Conservation (phyloP, 2,329 filamentous ascomycete species). For the Pseudogymnoascus sp. region DNA sequence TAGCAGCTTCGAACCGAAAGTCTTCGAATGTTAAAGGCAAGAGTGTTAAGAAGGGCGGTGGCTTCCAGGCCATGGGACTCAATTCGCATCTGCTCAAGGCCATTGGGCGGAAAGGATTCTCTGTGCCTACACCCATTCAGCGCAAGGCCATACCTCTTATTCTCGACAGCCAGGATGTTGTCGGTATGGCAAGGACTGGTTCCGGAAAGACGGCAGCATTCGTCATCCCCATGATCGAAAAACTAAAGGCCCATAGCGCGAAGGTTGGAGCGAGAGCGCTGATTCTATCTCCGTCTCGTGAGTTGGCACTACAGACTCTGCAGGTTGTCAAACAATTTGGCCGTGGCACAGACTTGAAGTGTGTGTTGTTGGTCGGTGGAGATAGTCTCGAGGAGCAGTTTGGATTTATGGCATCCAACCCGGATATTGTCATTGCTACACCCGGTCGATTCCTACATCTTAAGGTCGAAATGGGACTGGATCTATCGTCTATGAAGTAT, state of each 20-base stretch:
- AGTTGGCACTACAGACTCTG: conserved; percentile 87
- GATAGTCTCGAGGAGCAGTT: conserved; percentile 96
- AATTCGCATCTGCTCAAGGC: conserved; percentile 79
- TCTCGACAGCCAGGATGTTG: conserved; percentile 85
- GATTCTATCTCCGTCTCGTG: conserved; percentile 85
- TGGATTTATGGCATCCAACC: conserved; percentile 82
- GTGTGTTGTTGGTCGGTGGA: conserved; percentile 85
- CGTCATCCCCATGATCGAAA: conserved; percentile 96
- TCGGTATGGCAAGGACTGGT: conserved; percentile 97
- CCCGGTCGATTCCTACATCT: conserved; percentile 93
- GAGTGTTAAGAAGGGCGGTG: conserved; percentile 87
- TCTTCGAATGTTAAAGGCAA: conserved; percentile 72
- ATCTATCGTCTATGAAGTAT: conserved; percentile 85
- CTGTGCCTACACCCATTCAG: conserved; percentile 93
- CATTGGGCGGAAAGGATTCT: conserved; percentile 89
- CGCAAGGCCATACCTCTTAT: conserved; percentile 91
- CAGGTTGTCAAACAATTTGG: conserved; percentile 95
- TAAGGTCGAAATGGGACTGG: conserved; percentile 91
- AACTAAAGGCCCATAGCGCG: conserved; percentile 76
- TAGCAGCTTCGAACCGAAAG: conserved; percentile 83
- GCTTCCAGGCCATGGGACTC: conserved; percentile 91
- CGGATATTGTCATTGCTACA: conserved; percentile 94
- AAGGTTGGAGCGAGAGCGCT: conserved; percentile 79
- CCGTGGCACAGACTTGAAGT: conserved; percentile 81
- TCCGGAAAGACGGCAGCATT: conserved; percentile 98